Percentiles rank a stretch among this genome's conserved stretches.
phyloP scores from a whole-genome alignment of 2,329 filamentous ascomycete genomes.

The Penicillium occitanis region DNA sequence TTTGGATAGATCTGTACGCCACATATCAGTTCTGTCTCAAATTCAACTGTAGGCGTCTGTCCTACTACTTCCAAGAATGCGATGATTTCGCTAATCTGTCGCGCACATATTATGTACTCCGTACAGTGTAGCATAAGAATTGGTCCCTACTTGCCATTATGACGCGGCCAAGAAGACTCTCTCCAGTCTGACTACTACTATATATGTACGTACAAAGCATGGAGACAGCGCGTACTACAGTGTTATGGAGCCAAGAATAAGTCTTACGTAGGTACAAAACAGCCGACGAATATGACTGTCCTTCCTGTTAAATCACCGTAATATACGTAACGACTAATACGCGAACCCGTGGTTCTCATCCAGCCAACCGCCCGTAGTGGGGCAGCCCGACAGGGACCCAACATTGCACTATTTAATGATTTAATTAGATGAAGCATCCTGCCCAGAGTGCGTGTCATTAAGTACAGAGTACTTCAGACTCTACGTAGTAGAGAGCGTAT shows the following conservation, averaged over 20 bases:
- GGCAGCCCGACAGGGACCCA: slow-evolving; percentile 14
- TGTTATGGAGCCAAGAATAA: background rate
- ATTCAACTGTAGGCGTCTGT: background rate
- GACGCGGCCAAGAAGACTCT: background rate
- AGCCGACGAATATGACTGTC: background rate
- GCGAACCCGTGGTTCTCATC: slow-evolving; percentile 3
- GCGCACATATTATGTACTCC: background rate
- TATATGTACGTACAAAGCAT: too few relatives aligned
- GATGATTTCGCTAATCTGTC: background rate
- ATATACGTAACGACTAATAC: slow-evolving; percentile 3
- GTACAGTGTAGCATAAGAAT: background rate
- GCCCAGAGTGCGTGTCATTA: slow-evolving; percentile 18
- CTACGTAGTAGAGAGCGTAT: background rate
- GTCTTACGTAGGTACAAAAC: background rate
- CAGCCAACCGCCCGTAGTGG: slow-evolving; percentile 20
- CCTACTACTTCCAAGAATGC: background rate
- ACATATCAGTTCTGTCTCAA: slow-evolving; percentile 2
- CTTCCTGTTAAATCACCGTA: background rate
- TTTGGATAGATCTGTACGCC: background rate
- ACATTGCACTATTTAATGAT: slow-evolving; percentile 12
- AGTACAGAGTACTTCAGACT: background rate
- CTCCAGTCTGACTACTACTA: background rate
- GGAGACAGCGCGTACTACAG: background rate
- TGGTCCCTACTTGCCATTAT: background rate
- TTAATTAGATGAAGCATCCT: slow-evolving; percentile 7